Evolutionary conservation across 306 rosid species (phyloP), one percentile per base, ranked within the genome.

Genomic region (Rosa chinensis): DNA sequence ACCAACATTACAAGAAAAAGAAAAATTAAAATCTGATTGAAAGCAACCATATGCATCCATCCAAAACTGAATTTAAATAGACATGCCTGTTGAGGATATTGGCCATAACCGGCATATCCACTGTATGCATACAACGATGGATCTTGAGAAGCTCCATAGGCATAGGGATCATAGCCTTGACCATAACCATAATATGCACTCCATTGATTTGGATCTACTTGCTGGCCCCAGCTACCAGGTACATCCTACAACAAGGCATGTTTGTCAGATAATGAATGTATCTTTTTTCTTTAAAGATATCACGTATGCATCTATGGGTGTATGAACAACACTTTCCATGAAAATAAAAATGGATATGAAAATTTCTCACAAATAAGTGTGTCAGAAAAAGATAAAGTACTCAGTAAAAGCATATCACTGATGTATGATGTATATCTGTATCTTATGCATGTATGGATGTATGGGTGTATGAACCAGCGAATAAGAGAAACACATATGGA

Each of bases 141-240:
- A 83, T 94, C 97, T 0, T 85, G 95, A 62, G 92, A 80, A 62
- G 91, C 89, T 25, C 96, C 92, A 78, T 88, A 94, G 37, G 88
- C 83, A 85, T 90, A 94, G 76, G 96, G 90, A 73, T 94, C 97
- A 55, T 92, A 94, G 76, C 97, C 97, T 78, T 92, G 96, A 42
- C 97, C 96, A 82, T 94, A 94, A 43, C 94, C 94, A 77, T 92
- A 94, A 83, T 94, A 94, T 23, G 90, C 87, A 71, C 79, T 84
- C 97, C 98, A 94, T 66, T 92, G 97, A 83, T 53, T 90, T 59
- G 91, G 92, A 83, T 90, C 97, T 77, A 76, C 90, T 88, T 89
- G 98, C 78, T 85, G 85, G 47, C 86, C 93, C 96, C 96, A 92
- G 88, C 88, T 74, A 70, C 90, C 86, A 52, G 93, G 78, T 75